Percentiles rank a stretch among this genome's conserved stretches.
Evolutionary conservation across 768 basidiomycete species (phyloP).

Genomic region (Boletus insuetus): DNA sequence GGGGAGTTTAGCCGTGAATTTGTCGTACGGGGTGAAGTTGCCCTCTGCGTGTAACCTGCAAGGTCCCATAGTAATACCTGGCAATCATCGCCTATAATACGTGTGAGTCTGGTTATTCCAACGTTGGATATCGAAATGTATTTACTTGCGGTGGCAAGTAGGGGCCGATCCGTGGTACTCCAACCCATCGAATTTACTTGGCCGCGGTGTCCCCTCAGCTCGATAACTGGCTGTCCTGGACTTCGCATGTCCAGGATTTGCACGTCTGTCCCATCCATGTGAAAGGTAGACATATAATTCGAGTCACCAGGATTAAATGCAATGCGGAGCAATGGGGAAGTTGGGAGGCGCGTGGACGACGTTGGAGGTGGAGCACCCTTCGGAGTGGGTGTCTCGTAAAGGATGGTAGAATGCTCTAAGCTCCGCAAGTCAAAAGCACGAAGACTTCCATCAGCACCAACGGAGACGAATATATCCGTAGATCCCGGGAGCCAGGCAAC

Average conservation of each 20-base stretch:
- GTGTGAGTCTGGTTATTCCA: neutral
- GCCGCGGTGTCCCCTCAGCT: slow-evolving; percentile 78
- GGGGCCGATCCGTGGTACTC: slow-evolving; percentile 80
- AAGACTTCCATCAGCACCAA: slow-evolving; percentile 94
- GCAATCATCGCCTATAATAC: slow-evolving; percentile 77
- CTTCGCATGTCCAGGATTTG: slow-evolving; percentile 97
- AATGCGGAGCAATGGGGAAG: slow-evolving; percentile 80
- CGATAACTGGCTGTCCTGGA: slow-evolving; percentile 93
- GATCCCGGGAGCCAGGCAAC: slow-evolving; percentile 98
- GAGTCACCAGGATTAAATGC: slow-evolving; percentile 90
- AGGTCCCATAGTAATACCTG: slow-evolving; percentile 95
- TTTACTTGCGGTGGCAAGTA: slow-evolving; percentile 85
- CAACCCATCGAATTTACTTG: slow-evolving; percentile 88
- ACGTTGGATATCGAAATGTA: slow-evolving; percentile 1
- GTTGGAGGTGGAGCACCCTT: slow-evolving; percentile 64
- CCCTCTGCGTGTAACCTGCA: slow-evolving; percentile 54
- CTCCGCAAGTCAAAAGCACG: slow-evolving; percentile 96
- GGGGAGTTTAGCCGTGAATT: slow-evolving; percentile 77
- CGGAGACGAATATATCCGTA: slow-evolving; percentile 96
- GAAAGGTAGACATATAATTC: slow-evolving; percentile 97
- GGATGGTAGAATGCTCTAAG: slow-evolving; percentile 96
- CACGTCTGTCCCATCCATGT: slow-evolving; percentile 85
- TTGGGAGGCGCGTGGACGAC: slow-evolving; percentile 62
- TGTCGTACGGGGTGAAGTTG: slow-evolving; percentile 65
- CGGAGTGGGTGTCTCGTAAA: slow-evolving; percentile 89